Evolutionary conservation across 306 rosid species (phyloP).

Genomic region (Vigna radiata): DNA sequence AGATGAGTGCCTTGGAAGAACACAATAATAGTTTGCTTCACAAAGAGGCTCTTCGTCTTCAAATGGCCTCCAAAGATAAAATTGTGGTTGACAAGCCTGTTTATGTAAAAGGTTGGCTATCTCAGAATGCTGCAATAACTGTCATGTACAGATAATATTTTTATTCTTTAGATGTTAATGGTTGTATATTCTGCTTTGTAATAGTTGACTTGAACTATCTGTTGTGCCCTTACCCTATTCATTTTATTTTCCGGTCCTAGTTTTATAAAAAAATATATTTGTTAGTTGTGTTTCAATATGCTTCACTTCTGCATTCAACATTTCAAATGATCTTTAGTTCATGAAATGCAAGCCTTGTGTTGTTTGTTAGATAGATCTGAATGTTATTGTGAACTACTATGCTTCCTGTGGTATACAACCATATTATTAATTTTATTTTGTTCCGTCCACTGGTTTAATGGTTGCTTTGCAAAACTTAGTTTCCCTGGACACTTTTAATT

Average conservation of each 20-base stretch:
- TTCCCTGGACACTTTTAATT: background rate
- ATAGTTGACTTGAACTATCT: slow-evolving; percentile 15
- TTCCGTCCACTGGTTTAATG: slow-evolving; percentile 22
- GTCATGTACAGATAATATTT: slow-evolving; percentile 22
- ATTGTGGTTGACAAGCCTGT: slow-evolving; percentile 83
- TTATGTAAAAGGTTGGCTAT: slow-evolving; percentile 83
- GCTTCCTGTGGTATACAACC: background rate
- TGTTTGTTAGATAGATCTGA: slow-evolving; percentile 22
- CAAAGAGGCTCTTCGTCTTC: slow-evolving; percentile 99
- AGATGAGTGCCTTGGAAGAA: slow-evolving; percentile 99
- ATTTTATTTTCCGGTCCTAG: background rate
- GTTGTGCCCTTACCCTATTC: slow-evolving; percentile 22
- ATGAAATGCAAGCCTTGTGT: slow-evolving; percentile 14
- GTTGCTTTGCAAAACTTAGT: slow-evolving; percentile 26
- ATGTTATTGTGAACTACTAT: slow-evolving; percentile 3
- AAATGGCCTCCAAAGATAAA: slow-evolving; percentile 95
- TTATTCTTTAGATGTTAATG: background rate
- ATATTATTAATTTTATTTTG: background rate
- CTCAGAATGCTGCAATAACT: slow-evolving; percentile 35
- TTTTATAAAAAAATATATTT: slow-evolving; percentile 3
- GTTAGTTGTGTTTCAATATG: slow-evolving; percentile 7
- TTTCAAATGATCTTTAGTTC: slow-evolving; percentile 21
- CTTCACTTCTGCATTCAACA: slow-evolving; percentile 14
- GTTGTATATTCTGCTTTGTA: slow-evolving; percentile 13
- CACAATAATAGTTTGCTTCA: slow-evolving; percentile 98